Base-by-base conservation (phyloP, 306 rosid species). In the Medicago truncatula region DNA sequence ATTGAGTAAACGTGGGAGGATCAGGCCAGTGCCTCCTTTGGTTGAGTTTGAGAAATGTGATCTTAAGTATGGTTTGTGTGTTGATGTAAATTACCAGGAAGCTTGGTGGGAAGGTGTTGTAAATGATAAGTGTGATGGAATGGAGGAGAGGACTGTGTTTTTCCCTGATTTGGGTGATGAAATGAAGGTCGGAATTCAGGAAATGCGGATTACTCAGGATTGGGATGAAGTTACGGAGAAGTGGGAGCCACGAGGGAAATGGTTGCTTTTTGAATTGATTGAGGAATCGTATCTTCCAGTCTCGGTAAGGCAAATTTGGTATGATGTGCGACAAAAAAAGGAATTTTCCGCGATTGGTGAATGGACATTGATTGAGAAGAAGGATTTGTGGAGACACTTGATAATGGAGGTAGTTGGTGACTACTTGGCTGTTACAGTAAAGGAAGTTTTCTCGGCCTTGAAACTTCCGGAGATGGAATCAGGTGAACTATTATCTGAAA, bases 61-160 rank as follows among this genome's bases (percentile, higher is more conserved):
- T 31, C 80, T 92, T 84, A 76, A 75, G 4, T 92, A 77, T 67
- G 97, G 98, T 73, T 61, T 92, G 6, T 92, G 96, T 78, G 97
- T 95, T 67, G 98, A 92, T 78, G 97, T 81, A 23, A 47, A 60
- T 64, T 58, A 89, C 44, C 49, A 36, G 60, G 98, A 95, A 8
- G 96, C 93, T 56, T 95, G 98, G 98, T 92, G 98, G 98, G 97
- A 95, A 87, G 97, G 99, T 15, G 97, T 95, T 36, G 64, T 95
- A 40, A 90, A 85, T 75, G 99, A 95, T 65, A 88, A 81, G 1
- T 77, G 75, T 78, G 85, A 89, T 28, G 96, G 86, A 73, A 83
- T 43, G 38, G 80, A 86, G 46, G 71, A 87, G 80, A 83, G 97
- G 77, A 81, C 28, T 64, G 62, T 92, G 65, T 90, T 92, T 81